Base-by-base conservation (phyloP, 176 grass and related monocot genomes). In the Phyllostachys edulis region DNA sequence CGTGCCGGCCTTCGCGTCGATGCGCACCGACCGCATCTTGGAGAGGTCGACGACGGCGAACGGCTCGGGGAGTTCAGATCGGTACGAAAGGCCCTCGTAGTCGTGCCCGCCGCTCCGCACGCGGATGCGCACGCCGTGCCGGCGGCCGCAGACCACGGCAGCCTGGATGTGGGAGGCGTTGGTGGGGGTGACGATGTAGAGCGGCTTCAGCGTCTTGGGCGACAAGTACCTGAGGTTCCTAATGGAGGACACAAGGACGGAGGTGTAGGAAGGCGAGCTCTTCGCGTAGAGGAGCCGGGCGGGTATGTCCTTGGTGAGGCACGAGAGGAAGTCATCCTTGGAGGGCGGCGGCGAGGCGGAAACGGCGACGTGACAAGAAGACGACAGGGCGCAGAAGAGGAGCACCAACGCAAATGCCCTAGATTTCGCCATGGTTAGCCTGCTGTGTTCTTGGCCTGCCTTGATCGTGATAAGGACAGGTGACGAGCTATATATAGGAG, bases 81-180 rank as follows among this genome's bases (percentile, higher is more conserved):
- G 39, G 85, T 82, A 94, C 0, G 94, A 97, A 10, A 97, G 75
- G 67, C 94, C 94, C 73, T 96, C 91, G 41, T 89, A 91, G 78
- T 96, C 94, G 55, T 96, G 94, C 1, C 94, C 91, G 8, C 87
- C 91, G 51, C 91, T 94, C 38, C 91, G 73, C 37, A 94, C 87
- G 51, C 85, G 87, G 78, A 97, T 61, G 26, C 17, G 65, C 1
- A 90, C 42, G 59, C 52, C 57, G 10, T 88, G 18, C 0, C 74
- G 64, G 29, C 80, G 80, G 69, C 91, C 69, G 76, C 88, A 90
- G 38, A 46, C 5, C 21, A 90, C 73, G 17, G 82, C 70, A 16
- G 72, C 69, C 82, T 90, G 88, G 72, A 90, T 77, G 18, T 93
- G 88, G 5, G 63, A 29, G 23, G n/a, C 41, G 11, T 51, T 21